phyloP scores from a whole-genome alignment of 345 rosid genomes.

The Eucalyptus tenuipes region DNA sequence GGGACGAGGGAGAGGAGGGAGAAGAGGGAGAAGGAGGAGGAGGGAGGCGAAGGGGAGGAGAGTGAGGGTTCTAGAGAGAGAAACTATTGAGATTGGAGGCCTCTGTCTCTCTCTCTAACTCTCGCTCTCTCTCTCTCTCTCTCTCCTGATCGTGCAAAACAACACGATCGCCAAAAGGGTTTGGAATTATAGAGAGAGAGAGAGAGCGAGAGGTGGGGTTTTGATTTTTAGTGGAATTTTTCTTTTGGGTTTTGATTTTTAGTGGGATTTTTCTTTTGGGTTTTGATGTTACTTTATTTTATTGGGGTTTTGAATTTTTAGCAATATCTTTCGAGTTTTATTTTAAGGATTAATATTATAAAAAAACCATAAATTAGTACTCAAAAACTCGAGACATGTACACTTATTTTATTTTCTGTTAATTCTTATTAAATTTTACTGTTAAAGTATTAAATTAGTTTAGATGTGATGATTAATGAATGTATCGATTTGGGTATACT shows the following conservation, averaged over 20 bases:
- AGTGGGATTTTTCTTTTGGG: too few relatives aligned
- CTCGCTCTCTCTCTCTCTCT: not conserved
- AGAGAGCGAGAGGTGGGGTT: not conserved
- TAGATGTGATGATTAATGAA: too few relatives aligned
- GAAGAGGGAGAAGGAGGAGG: not conserved
- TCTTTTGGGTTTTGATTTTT: not conserved
- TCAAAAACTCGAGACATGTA: rapidly evolving
- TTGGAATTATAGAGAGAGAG: not conserved
- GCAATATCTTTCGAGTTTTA: too few relatives aligned
- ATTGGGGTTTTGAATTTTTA: not conserved
- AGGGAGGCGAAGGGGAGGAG: not conserved
- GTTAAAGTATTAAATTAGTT: too few relatives aligned
- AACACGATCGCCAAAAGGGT: not conserved
- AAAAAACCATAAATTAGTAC: too few relatives aligned
- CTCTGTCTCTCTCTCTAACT: not conserved
- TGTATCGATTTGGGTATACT: rapidly evolving
- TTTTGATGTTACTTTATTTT: not conserved
- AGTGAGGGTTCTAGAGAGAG: not conserved
- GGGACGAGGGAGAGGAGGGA: not conserved
- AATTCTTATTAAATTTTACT: too few relatives aligned
- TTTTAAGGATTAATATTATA: not conserved
- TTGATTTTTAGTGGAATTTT: not conserved
- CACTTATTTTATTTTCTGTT: rapidly evolving
- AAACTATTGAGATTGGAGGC: not conserved
- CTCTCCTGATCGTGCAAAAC: not conserved